These are phyloP conservation scores for Fusarium odoratissimum DNA, from an alignment of 2,329 filamentous ascomycete species.

Conservation along the genomic window DNA sequence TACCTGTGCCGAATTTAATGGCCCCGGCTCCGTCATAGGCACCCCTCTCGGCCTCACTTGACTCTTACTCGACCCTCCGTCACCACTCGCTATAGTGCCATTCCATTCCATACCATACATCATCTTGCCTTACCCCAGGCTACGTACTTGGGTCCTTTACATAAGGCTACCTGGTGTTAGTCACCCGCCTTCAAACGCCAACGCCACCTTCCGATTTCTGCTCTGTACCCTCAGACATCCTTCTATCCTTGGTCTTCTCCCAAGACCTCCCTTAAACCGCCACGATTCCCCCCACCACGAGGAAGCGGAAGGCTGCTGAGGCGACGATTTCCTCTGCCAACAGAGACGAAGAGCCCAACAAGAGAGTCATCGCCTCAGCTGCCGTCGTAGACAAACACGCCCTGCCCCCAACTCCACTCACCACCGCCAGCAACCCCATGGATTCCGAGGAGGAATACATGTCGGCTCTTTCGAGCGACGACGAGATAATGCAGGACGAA, in stretches of 20 bases:
- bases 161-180: constrained; percentile 25
- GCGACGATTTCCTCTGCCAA: constrained; percentile 65
- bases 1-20: constrained; percentile 22
- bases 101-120: not conserved
- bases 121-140: constrained; percentile 7
- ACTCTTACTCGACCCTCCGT: constrained; percentile 35
- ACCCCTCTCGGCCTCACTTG: constrained; percentile 37
- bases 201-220: constrained; percentile 35
- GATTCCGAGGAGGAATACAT: constrained; percentile 96
- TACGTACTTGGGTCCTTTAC: constrained; percentile 5
- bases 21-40: constrained; percentile 37
- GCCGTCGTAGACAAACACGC: constrained; percentile 51
- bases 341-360: constrained; percentile 59
- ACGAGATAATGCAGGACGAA: constrained; percentile 79
- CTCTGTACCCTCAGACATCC: constrained; percentile 27
- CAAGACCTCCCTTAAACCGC: constrained; percentile 45
- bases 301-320: constrained; percentile 75
- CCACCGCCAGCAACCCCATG: constrained; percentile 73
- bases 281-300: constrained; percentile 70
- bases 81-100: constrained; percentile 20
- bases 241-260: constrained; percentile 16
- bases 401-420: constrained; percentile 69
- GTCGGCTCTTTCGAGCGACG: constrained; percentile 81
- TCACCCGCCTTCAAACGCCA: constrained; percentile 38
- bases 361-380: constrained; percentile 69